Evolutionary conservation across 2,329 filamentous ascomycete species (phyloP), one percentile per base, ranked within the genome.

Genomic region (Monilinia fructigena): DNA sequence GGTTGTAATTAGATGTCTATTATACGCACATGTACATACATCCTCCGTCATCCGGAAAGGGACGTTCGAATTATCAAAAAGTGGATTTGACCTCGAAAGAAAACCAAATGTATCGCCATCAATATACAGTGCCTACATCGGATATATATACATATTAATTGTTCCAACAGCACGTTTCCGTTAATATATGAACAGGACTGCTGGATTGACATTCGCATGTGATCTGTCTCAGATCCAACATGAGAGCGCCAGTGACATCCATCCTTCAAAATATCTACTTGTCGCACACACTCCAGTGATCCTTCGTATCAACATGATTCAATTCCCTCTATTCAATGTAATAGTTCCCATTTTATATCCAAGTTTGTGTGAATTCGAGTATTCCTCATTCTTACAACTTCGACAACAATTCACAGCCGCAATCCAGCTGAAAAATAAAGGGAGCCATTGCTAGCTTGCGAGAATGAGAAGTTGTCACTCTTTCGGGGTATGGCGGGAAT

Each of bases 31-130:
- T 20, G 11, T 12, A n/a, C 2, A 40, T 35, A 48, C 26, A 64
- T 58, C 42, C 62, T 64, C 62, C 52, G 62, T 20, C 62, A 26
- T 50, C 40, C 26, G 62, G 52, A 38, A 64, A 58, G 55, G 42
- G 48, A 59, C 42, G 28, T 59, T 48, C 26, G 4, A 35, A 20
- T 56, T 20, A 58, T 64, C 52, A 48, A 64, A 64, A 64, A 28
- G 47, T 23, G 48, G 50, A 64, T 50, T 50, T 64, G 62, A 64
- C 62, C 52, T 56, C 52, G 12, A 63, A 26, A 55, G 26, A 1
- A 38, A 45, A 31, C 18, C 23, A 20, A 60, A 4, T 14, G 7
- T 18, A 28, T 62, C 31, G 8, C 38, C 23, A 52, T n/a, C 6
- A 28, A 28, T 40, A 28, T 40, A 16, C 2, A 23, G 18, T 42